Evolutionary conservation across 352 stramenopile genomes (phyloP), one percentile per base, ranked within the genome.

Genomic region (Phytophthora parvispora): DNA sequence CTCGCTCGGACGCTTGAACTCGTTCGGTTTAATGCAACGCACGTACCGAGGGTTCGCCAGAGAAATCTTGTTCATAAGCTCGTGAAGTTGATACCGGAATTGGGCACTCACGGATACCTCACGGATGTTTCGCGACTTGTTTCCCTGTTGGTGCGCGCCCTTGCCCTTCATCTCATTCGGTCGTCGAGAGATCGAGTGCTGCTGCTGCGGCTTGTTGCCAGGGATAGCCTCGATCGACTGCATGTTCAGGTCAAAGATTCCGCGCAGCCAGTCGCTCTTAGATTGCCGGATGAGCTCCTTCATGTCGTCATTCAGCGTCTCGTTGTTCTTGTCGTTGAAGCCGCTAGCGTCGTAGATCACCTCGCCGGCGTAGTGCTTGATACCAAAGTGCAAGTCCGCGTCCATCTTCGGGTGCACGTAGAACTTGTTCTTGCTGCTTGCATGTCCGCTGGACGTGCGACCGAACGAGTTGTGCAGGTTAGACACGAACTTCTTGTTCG

Each of bases 311-410:
- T 98, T 97, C 64, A 99, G 67, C 51, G 93, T 98, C 73, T 99
- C 98, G 60, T 98, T 98, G 89, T 99, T 99, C 80, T 99, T 99
- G 72, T 99, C 97, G 29, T 99, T 98, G 74, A 99, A 99, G 31
- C 95, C 95, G 63, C 90, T 98, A 0, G 94, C 97, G 64, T 98
- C 98, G 81, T 99, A 99, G 40, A 97, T 93, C 15, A 99, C 97
- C 67, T 99, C 95, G 29, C 97, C 98, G 15, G 92, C 93, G 40
- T 97, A 97, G 52, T 98, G 91, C 52, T 89, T 91, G 59, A 98
- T 97, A 22, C 90, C 89, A 52, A 98, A 97, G 36, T 92, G 78
- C 34, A 97, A 78, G 31, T 92, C 92, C n/a, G 88, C 87, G 27
- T 97, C 89, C 27, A 98, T 90, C 73, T 97, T 98, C 0, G 93